These are phyloP conservation scores for Phytophthora constricta DNA, from an alignment of 352 stramenopile species.

Conservation along the genomic window DNA sequence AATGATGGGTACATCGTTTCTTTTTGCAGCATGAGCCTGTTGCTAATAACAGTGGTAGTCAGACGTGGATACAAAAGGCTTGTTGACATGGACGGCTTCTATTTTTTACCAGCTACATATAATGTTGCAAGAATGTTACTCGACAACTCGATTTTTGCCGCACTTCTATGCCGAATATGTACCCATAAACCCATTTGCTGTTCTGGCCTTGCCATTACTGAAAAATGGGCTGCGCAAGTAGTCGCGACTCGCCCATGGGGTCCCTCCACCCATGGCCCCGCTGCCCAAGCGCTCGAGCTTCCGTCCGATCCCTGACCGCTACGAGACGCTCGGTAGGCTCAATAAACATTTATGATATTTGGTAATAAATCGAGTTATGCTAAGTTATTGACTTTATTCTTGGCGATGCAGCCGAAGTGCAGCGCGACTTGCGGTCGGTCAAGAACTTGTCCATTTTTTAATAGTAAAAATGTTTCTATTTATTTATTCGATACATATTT, in stretches of 20 bases:
- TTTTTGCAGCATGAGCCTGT: too few relatives aligned
- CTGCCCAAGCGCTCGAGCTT: conserved; percentile 35
- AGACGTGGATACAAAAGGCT: too few relatives aligned
- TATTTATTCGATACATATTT: neutral
- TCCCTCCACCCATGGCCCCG: neutral
- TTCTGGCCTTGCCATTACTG: neutral
- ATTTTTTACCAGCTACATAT: too few relatives aligned
- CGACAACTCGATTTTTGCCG: too few relatives aligned
- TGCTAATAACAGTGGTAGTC: too few relatives aligned
- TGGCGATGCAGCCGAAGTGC: conserved; percentile 39
- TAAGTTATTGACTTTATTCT: neutral
- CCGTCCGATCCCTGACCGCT: conserved; percentile 57
- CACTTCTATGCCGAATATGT: too few relatives aligned
- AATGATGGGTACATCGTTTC: too few relatives aligned
- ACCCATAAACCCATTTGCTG: too few relatives aligned
- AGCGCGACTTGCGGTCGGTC: conserved; percentile 44
- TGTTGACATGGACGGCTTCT: too few relatives aligned
- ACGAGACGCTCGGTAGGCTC: conserved; percentile 57
- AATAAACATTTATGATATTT: neutral
- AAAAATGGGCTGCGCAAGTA: conserved; percentile 32
- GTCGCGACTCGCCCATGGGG: conserved; percentile 5
- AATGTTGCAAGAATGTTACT: too few relatives aligned
- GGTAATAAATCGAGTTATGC: neutral
- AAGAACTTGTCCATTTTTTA: too few relatives aligned
- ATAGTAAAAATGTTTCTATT: neutral